Evolutionary conservation across 805 yeast species (phyloP).

Genomic region (Cyberlindnera xylosilytica): DNA sequence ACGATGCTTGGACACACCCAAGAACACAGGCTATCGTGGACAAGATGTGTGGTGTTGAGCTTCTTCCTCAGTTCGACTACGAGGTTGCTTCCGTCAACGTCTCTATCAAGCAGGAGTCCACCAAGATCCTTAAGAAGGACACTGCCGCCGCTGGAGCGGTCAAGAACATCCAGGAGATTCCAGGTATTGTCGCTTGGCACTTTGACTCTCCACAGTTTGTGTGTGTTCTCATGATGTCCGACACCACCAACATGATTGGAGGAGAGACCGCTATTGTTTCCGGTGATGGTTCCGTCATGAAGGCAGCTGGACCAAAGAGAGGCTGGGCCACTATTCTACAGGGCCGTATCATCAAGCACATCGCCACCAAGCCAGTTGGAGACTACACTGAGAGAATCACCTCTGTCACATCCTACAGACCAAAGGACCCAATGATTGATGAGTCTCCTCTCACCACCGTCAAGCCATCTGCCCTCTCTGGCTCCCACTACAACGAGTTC

Average conservation of each 20-base stretch:
- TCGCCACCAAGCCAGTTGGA: conserved; percentile 43
- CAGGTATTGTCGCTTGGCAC: conserved; percentile 64
- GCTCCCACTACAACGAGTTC: conserved; percentile 36
- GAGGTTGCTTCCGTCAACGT: conserved; percentile 54
- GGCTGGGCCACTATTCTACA: conserved; percentile 50
- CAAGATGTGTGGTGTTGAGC: conserved; percentile 44
- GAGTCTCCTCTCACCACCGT: conserved; percentile 40
- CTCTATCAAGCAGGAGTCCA: conserved; percentile 35
- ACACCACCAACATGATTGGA: conserved; percentile 55
- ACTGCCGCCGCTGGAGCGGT: background rate
- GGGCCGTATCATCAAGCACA: conserved; percentile 43
- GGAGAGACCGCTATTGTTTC: conserved; percentile 54
- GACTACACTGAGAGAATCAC: conserved; percentile 39
- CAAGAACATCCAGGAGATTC: conserved; percentile 29
- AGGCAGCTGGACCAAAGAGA: conserved; percentile 38
- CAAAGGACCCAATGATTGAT: conserved; percentile 34
- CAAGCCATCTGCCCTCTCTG: conserved; percentile 36
- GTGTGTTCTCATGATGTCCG: conserved; percentile 61
- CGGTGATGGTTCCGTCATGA: conserved; percentile 23
- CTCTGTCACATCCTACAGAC: conserved; percentile 40
- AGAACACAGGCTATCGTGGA: conserved; percentile 49
- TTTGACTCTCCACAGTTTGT: conserved; percentile 61
- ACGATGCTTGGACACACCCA: conserved; percentile 59
- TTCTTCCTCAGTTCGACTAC: conserved; percentile 36
- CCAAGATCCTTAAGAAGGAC: conserved; percentile 8